Evolutionary conservation across 2,329 filamentous ascomycete genomes (phyloP).

Genomic region (Cladosporium sphaerospermum): DNA sequence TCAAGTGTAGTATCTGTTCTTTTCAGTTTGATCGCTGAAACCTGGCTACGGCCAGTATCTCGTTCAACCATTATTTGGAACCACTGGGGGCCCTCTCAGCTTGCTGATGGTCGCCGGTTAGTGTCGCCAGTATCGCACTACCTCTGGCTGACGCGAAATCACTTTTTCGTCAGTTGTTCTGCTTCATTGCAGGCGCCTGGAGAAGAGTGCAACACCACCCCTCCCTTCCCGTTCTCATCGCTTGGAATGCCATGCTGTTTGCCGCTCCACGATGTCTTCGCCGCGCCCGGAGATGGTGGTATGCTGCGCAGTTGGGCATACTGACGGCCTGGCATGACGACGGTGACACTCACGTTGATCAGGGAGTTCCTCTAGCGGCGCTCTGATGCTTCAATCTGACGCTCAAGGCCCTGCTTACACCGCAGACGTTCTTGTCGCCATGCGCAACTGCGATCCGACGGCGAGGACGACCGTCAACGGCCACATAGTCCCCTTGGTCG

Average conservation of each 20-base stretch:
- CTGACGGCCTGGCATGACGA: too few species aligned
- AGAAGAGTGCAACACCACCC: neutral
- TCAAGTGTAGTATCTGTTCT: slow-evolving; percentile 3
- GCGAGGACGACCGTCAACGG: too few species aligned
- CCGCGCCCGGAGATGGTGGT: neutral
- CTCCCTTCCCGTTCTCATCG: neutral
- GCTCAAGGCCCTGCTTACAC: neutral
- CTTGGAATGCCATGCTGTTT: neutral
- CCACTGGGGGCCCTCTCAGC: slow-evolving; percentile 1
- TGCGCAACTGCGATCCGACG: neutral
- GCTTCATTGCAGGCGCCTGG: neutral
- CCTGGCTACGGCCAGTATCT: neutral
- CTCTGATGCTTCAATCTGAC: neutral
- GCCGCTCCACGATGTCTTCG: neutral
- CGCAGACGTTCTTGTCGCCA: neutral
- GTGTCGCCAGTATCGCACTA: slow-evolving; percentile 8
- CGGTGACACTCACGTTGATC: too few species aligned
- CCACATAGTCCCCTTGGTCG: too few species aligned
- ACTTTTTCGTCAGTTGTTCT: neutral
- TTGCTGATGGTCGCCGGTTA: slow-evolving; percentile 5
- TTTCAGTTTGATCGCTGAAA: slow-evolving; percentile 1
- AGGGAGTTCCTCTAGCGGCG: neutral
- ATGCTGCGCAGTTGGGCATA: neutral
- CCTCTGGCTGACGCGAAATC: slow-evolving; percentile 2
- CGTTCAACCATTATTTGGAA: neutral